Evolutionary conservation across 139 green algal species (phyloP).

Genomic region (Tetradesmus obliquus): DNA sequence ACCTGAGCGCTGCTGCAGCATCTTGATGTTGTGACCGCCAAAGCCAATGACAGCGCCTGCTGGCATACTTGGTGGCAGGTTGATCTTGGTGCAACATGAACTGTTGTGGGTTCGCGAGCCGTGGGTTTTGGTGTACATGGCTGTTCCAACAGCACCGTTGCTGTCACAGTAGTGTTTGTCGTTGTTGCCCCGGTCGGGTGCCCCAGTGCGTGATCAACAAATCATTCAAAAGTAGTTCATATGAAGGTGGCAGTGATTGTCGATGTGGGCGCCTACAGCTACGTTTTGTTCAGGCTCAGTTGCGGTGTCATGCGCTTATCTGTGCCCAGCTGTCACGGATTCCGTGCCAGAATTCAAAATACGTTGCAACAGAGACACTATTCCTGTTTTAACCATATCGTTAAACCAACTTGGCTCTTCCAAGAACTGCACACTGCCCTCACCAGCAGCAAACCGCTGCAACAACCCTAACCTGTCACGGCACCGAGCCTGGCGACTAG

Average conservation of each 20-base stretch:
- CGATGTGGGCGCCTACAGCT: background rate
- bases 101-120: too few species aligned
- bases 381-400: too few species aligned
- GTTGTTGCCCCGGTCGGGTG: too few species aligned
- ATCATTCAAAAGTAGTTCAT: too few species aligned
- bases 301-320: background rate
- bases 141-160: too few species aligned
- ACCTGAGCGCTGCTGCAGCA: conserved; percentile 28
- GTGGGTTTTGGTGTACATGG: too few species aligned
- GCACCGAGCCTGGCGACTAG: background rate
- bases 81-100: background rate
- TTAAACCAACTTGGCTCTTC: too few species aligned
- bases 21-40: background rate
- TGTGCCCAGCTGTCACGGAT: background rate
- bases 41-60: background rate
- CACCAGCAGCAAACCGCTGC: background rate
- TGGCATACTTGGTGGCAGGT: background rate
- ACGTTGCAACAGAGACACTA: too few species aligned
- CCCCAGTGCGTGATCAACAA: too few species aligned
- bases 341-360: too few species aligned
- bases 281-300: background rate
- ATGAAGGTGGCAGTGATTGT: background rate
- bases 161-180: too few species aligned
- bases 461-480: background rate
- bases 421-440: too few species aligned